phyloP scores from a whole-genome alignment of 495 filamentous ascomycete species.

The Penicillium taxi region DNA sequence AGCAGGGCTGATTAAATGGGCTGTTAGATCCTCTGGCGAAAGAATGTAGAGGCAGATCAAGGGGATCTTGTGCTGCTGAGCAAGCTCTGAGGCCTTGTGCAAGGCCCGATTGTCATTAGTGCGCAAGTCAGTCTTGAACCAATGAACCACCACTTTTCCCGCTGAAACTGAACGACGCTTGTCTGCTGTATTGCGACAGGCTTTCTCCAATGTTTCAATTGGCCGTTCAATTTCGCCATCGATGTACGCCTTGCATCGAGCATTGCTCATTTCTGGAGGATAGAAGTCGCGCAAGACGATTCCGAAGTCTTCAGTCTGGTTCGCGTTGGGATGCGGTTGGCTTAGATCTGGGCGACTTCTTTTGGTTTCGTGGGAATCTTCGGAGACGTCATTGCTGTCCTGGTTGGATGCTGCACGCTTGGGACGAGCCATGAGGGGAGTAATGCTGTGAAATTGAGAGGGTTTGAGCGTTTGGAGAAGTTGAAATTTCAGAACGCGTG shows the following conservation, averaged over 20 bases:
- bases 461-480: background rate
- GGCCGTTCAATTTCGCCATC: slow-evolving; percentile 58
- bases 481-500: background rate
- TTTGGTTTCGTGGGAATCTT: background rate
- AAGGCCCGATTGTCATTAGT: slow-evolving; percentile 67
- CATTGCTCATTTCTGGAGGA: slow-evolving; percentile 75
- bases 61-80: slow-evolving; percentile 54
- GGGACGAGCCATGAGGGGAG: slow-evolving; percentile 16
- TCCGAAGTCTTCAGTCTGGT: slow-evolving; percentile 54
- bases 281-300: slow-evolving; percentile 76
- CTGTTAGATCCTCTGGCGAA: slow-evolving; percentile 81
- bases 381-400: slow-evolving; percentile 7
- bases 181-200: slow-evolving; percentile 44
- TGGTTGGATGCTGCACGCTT: slow-evolving; percentile 22
- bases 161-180: slow-evolving; percentile 38
- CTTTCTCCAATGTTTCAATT: slow-evolving; percentile 51
- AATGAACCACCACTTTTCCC: slow-evolving; percentile 69
- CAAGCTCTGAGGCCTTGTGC: slow-evolving; percentile 57
- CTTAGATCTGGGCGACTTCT: slow-evolving; percentile 13
- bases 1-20: slow-evolving; percentile 64
- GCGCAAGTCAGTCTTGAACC: slow-evolving; percentile 84
- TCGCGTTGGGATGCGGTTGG: slow-evolving; percentile 30
- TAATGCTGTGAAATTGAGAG: background rate
- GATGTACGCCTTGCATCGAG: slow-evolving; percentile 63
- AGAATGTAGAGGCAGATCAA: slow-evolving; percentile 70